Evolutionary conservation across 2,329 filamentous ascomycete genomes (phyloP), one percentile per base, ranked within the genome.

Genomic region (Pleomassaria siparia): DNA sequence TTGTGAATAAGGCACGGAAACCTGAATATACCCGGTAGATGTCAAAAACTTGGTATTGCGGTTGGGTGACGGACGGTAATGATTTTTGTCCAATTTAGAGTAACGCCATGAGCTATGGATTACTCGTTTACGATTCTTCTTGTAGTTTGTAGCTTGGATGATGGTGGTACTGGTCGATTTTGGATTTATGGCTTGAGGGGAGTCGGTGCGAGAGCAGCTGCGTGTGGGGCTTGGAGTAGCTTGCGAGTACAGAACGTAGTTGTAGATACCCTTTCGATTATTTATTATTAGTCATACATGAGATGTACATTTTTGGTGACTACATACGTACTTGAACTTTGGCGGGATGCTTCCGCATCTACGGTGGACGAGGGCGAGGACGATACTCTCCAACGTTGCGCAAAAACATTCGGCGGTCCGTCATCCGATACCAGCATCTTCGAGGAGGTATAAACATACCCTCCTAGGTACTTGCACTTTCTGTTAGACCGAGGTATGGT

Each of bases 1-100:
- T 82, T 6, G 90, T 95, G 7, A 95, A 95, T 62, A 88, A 90
- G 80, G 85, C 87, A 36, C 83, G 86, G 58, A 96, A 96, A 70
- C 92, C 92, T 1, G 86, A 88, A 28, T 40, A 40, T n/a, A 26
- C 24, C 4, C 35, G 35, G 18, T 37, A 37, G 20, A 22, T 13
- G 35, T 18, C 20, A 13, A 12, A 11, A 35, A 18, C 7, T 26
- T 26, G 12, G 25, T 7, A 7, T 7, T 26, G 25, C 12, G 25
- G 25, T 8, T 18, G 18, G 18, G 18, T 22, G 4, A 24, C 3
- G 20, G 5, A 22, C 24, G 18, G 15, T 37, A 13, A 37, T 22
- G 35, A 24, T 21, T 21, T 28, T 22, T 13, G 35, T 12, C 4
- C 8, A 37, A 37, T 37, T 18, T 24, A 37, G 35, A 37, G 18